Conservation (phyloP, 2,329 filamentous ascomycete genomes). For the Penicillium sp. region DNA sequence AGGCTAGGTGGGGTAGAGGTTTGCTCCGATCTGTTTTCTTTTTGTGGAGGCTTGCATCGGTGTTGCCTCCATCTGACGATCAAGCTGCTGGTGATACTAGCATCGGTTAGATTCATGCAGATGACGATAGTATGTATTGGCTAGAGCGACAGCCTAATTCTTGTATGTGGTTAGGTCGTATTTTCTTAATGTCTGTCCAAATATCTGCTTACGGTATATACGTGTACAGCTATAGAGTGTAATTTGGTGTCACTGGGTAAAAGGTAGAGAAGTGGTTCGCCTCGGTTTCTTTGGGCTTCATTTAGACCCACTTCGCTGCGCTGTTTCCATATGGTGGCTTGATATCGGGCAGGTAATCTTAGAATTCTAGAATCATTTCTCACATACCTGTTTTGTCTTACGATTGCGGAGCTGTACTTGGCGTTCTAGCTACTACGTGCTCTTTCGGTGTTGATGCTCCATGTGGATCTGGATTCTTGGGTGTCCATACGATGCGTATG, state of each 20-base stretch:
- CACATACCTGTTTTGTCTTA: neutral
- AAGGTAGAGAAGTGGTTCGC: neutral
- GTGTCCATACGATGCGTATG: neutral
- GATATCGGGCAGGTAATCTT: constrained; percentile 5
- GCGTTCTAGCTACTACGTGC: neutral
- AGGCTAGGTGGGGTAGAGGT: neutral
- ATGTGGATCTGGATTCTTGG: neutral
- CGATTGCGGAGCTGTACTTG: constrained; percentile 7
- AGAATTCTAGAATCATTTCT: neutral
- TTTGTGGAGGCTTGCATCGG: neutral
- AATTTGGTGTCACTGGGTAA: neutral
- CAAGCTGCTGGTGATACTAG: constrained; percentile 6
- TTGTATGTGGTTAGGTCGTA: neutral
- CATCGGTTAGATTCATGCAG: constrained; percentile 11
- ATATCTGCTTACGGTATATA: neutral
- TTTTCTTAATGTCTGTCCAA: neutral
- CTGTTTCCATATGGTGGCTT: neutral
- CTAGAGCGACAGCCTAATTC: neutral
- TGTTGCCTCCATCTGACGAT: constrained; percentile 10
- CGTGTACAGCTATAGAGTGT: neutral
- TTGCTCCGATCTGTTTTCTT: constrained; percentile 20
- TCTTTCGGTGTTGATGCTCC: neutral
- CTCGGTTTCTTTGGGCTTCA: neutral
- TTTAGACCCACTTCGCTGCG: neutral
- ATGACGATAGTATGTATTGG: constrained; percentile 7